Evolutionary conservation across 148 eudicot species (phyloP), one percentile per base, ranked within the genome.

Genomic region (Spergularia bocconei): DNA sequence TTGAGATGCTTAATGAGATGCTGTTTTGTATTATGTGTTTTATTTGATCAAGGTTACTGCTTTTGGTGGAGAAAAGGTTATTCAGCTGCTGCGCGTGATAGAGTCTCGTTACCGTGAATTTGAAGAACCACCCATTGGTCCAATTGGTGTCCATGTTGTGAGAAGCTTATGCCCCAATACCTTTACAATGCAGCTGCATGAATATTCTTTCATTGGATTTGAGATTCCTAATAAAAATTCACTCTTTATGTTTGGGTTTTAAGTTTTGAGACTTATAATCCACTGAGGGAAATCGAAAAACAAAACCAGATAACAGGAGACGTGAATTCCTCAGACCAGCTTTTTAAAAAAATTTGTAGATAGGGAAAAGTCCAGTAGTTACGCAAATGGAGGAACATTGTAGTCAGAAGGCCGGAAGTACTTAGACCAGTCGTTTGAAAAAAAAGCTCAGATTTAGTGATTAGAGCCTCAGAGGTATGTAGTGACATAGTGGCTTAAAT

Each of bases 91-190:
- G 75, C 84, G 81, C 75, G 84, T 82, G 53, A 87, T 95, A 69
- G 98, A 95, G 86, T 86, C 87, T 67, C 86, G 90, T 69, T 86
- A 86, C 70, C 79, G 76, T 57, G 84, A 78, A 76, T 95, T 95
- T 80, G 85, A 76, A 67, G 81, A 78, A 78, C 89, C 99, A 11
- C 99, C 99, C 29, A 92, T 95, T 82, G 99, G 99, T 69, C 99
- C 99, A 15, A 87, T 95, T 53, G 99, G 99, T 16, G 85, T 84
- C 39, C 99, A 92, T 81, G 52, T 95, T 96, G 99, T 95, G 57
- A 84, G 88, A 78, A 62, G 21, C 16, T 39, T 51, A 39, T 68
- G 33, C 48, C 48, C 23, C 51, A 25, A 11, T 67, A 50, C 33
- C 29, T 47, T 50, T 29, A 33, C 23, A n/a, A 5, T 64, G 29